phyloP scores from a whole-genome alignment of 495 filamentous ascomycete genomes.

The Trichoderma orchidacearum region DNA sequence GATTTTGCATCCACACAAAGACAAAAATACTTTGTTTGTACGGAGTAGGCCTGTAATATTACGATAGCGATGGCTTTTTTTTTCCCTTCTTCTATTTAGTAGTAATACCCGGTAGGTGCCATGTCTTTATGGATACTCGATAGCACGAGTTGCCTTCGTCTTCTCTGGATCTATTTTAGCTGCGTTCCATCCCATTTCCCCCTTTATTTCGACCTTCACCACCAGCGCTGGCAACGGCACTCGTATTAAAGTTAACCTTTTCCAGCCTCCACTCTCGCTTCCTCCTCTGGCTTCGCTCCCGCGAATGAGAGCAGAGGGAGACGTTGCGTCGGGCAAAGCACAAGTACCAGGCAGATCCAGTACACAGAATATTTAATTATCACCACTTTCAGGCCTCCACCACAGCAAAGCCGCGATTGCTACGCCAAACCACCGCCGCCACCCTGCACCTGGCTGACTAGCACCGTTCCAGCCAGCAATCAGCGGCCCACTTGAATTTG shows the following conservation, averaged over 20 bases:
- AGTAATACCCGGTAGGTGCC: too few species aligned
- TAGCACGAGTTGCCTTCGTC: background rate
- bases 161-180: background rate
- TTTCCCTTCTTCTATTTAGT: too few species aligned
- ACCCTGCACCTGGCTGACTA: background rate
- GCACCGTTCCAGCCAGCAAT: background rate
- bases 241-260: slow-evolving; percentile 1
- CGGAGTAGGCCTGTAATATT: too few species aligned
- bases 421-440: background rate
- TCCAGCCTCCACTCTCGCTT: background rate
- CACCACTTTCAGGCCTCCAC: background rate
- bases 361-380: too few species aligned
- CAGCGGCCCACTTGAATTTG: background rate
- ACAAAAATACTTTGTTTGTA: too few species aligned
- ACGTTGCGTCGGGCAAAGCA: too few species aligned
- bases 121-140: too few species aligned
- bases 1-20: too few species aligned
- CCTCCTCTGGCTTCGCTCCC: background rate
- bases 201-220: background rate
- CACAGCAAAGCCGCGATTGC: background rate
- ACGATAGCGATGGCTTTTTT: too few species aligned
- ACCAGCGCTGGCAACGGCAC: background rate
- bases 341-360: too few species aligned
- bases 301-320: background rate
- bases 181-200: slow-evolving; percentile 1